Conservation (phyloP, 169 alveolate genomes). For the Plasmodium sp. region DNA sequence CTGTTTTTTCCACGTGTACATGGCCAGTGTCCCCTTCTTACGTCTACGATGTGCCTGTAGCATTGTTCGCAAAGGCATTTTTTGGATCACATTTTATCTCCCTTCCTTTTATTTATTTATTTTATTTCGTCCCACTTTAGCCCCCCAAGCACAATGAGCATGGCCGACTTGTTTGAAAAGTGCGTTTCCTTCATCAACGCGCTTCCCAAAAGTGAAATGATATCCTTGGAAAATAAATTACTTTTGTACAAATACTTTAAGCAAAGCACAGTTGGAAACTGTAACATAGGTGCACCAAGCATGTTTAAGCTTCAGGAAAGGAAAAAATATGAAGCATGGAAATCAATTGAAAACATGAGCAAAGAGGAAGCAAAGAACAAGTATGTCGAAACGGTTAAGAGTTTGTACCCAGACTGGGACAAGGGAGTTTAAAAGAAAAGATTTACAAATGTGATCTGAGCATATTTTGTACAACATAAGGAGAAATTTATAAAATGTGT, state of each 20-base stretch:
- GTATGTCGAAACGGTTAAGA: conserved; percentile 83
- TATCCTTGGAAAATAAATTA: conserved; percentile 76
- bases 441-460: background rate
- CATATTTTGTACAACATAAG: background rate
- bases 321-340: conserved; percentile 96
- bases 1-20: background rate
- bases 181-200: conserved; percentile 11
- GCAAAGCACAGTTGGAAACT: conserved; percentile 94
- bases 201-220: conserved; percentile 28
- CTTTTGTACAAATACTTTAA: conserved; percentile 90
- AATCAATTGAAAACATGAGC: conserved; percentile 87
- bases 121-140: background rate
- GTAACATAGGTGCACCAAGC: conserved; percentile 92
- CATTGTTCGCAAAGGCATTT: background rate
- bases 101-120: background rate
- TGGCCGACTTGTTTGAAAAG: conserved; percentile 15
- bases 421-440: background rate
- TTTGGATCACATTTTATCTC: background rate
- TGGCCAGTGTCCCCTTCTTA: background rate
- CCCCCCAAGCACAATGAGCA: background rate
- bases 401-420: conserved; percentile 78
- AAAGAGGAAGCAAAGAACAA: conserved; percentile 90
- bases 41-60: background rate
- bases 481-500: background rate
- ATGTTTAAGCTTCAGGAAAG: conserved; percentile 87